Conservation (phyloP, 2,329 filamentous ascomycete species). For the Sarocladium strictum region DNA sequence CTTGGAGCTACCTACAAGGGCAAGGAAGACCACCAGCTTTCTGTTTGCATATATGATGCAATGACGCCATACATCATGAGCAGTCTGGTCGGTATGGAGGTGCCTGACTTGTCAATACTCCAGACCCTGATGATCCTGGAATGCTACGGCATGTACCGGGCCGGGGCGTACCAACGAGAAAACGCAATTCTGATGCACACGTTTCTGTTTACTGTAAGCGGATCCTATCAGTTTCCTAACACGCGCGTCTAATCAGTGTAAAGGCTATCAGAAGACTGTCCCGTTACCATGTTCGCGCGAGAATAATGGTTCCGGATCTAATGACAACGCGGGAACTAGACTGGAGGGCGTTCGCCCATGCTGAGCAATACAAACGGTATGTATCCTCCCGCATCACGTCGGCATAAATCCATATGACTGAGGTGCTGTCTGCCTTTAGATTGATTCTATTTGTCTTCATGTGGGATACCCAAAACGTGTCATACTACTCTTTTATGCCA, state of each 20-base stretch:
- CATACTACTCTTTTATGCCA: constrained; percentile 57
- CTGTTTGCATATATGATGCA: constrained; percentile 56
- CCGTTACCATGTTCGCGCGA: background rate
- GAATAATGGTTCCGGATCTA: background rate
- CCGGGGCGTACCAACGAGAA: constrained; percentile 57
- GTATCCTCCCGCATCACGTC: background rate
- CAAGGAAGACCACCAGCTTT: constrained; percentile 52
- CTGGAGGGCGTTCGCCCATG: constrained; percentile 47
- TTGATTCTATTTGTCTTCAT: constrained; percentile 57
- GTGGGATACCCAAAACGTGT: constrained; percentile 61
- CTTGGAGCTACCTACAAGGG: constrained; percentile 57
- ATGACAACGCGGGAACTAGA: constrained; percentile 14
- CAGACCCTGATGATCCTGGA: constrained; percentile 58
- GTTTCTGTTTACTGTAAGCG: constrained; percentile 28
- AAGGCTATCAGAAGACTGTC: constrained; percentile 3
- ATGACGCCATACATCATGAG: constrained; percentile 53
- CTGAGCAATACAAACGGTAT: constrained; percentile 53
- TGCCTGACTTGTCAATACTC: constrained; percentile 53
- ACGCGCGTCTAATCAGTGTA: background rate
- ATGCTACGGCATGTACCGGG: constrained; percentile 58
- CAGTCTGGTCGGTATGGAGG: constrained; percentile 48
- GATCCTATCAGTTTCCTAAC: background rate
- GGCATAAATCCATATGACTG: no score
- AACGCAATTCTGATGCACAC: constrained; percentile 51
- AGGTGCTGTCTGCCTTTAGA: constrained; percentile 20